A percentile compares a stretch with the other conserved stretches of the same genome.
Evolutionary conservation across 805 yeast genomes (phyloP).

Genomic region (Ogataea dorogensis): DNA sequence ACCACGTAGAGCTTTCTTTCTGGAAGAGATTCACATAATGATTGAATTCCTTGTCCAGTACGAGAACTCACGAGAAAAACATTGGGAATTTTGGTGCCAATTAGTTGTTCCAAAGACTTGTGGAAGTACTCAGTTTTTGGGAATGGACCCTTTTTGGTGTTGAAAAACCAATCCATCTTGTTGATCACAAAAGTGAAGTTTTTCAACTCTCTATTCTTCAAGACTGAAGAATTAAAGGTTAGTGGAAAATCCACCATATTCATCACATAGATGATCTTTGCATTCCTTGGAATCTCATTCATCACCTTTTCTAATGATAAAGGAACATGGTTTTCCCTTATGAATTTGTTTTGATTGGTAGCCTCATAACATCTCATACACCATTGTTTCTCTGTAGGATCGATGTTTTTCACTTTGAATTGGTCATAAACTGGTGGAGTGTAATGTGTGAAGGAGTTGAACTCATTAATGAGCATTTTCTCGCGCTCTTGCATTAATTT

Average conservation of each 20-base stretch:
- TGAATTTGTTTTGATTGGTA: slow-evolving; percentile 41
- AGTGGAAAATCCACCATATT: slow-evolving; percentile 75
- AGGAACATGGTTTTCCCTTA: slow-evolving; percentile 34
- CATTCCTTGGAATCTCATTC: slow-evolving; percentile 40
- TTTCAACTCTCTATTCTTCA: slow-evolving; percentile 35
- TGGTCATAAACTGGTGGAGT: slow-evolving; percentile 4
- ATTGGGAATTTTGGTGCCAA: slow-evolving; percentile 31
- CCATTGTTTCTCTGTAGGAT: slow-evolving; percentile 4
- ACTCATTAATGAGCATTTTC: not conserved
- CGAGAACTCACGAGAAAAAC: slow-evolving; percentile 52
- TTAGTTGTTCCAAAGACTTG: slow-evolving; percentile 30
- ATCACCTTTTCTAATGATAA: slow-evolving; percentile 33
- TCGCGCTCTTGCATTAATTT: too few relatives aligned
- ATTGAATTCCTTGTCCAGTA: slow-evolving; percentile 49
- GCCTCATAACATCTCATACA: slow-evolving; percentile 52
- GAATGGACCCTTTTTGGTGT: slow-evolving; percentile 20
- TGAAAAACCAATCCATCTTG: slow-evolving; percentile 38
- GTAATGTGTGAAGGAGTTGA: slow-evolving; percentile 1
- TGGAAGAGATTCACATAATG: slow-evolving; percentile 39
- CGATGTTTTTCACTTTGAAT: slow-evolving; percentile 2
- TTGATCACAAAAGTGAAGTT: slow-evolving; percentile 42
- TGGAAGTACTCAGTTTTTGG: slow-evolving; percentile 33
- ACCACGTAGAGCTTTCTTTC: slow-evolving; percentile 46
- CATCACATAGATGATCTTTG: slow-evolving; percentile 56
- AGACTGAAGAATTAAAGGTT: slow-evolving; percentile 41